These are phyloP conservation scores for Fusarium tuaranense DNA, from an alignment of 2,329 filamentous ascomycete genomes.

Conservation along the genomic window DNA sequence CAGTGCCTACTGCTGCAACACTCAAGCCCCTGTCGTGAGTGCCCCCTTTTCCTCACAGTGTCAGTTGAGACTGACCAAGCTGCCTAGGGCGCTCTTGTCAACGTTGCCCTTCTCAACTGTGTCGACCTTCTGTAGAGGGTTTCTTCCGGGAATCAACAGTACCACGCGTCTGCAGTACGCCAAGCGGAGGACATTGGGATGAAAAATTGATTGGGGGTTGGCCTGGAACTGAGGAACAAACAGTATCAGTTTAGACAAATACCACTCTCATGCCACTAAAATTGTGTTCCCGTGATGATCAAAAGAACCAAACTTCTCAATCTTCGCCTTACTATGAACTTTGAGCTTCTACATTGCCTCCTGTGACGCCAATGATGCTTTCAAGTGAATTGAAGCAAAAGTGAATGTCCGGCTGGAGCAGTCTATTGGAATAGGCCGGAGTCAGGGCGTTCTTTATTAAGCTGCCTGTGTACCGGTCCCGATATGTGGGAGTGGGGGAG, in stretches of 20 bases:
- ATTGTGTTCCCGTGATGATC: not conserved
- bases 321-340: not conserved
- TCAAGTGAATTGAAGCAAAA: not conserved
- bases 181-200: not conserved
- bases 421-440: not conserved
- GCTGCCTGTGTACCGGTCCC: not conserved
- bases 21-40: constrained; percentile 1
- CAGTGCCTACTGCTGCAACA: constrained; percentile 1
- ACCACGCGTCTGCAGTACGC: not conserved
- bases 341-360: not conserved
- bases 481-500: not conserved
- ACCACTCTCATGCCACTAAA: not conserved
- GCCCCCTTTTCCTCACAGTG: not conserved
- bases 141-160: not conserved
- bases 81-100: not conserved
- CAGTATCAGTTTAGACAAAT: not conserved
- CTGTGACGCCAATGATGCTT: not conserved
- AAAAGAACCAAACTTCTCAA: not conserved
- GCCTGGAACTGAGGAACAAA: not conserved
- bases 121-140: not conserved
- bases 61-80: not conserved
- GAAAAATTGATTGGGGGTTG: not conserved
- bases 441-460: not conserved
- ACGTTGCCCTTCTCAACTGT: constrained; percentile 1
- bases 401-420: not conserved